Evolutionary conservation across 805 yeast species (phyloP).

Genomic region (Metschnikowia rubicola): DNA sequence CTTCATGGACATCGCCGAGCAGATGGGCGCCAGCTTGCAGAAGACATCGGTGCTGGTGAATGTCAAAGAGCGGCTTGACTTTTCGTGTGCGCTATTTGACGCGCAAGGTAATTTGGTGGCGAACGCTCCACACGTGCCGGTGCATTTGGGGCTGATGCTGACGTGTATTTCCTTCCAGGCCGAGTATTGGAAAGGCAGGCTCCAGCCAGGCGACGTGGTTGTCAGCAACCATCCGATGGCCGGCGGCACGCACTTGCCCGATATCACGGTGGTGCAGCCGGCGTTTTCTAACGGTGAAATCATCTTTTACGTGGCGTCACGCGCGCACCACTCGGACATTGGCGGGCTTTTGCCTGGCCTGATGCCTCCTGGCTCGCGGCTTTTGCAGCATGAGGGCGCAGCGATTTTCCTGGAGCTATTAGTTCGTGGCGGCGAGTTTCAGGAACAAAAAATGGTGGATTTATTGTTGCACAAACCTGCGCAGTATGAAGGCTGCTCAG

Average conservation of each 20-base stretch:
- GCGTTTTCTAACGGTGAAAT: slow-evolving; percentile 52
- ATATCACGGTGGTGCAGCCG: slow-evolving; percentile 88
- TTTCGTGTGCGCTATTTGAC: slow-evolving; percentile 45
- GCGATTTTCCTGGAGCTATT: slow-evolving; percentile 74
- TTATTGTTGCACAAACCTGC: slow-evolving; percentile 73
- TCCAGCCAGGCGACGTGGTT: slow-evolving; percentile 40
- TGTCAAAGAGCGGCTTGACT: slow-evolving; percentile 43
- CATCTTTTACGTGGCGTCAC: slow-evolving; percentile 84
- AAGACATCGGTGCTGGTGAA: slow-evolving; percentile 45
- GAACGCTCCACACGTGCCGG: slow-evolving; percentile 46
- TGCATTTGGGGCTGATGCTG: slow-evolving; percentile 48
- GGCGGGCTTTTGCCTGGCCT: slow-evolving; percentile 92
- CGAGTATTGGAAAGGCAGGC: slow-evolving; percentile 38
- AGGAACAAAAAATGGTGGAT: slow-evolving; percentile 63
- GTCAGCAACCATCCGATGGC: slow-evolving; percentile 43
- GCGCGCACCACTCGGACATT: slow-evolving; percentile 96
- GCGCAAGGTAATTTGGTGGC: slow-evolving; percentile 42
- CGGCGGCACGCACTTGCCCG: slow-evolving; percentile 43
- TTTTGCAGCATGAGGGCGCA: slow-evolving; percentile 88
- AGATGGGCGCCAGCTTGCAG: slow-evolving; percentile 44
- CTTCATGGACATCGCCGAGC: slow-evolving; percentile 27
- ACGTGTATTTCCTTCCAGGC: slow-evolving; percentile 43
- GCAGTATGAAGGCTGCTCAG: slow-evolving; percentile 80
- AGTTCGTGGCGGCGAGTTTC: slow-evolving; percentile 66
- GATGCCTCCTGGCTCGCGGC: slow-evolving; percentile 89